Percentiles rank a stretch among this genome's conserved stretches.
These are phyloP conservation scores for Hemisphaericaspora subhashii DNA, from an alignment of 1,139 yeast species.

Conservation along the genomic window DNA sequence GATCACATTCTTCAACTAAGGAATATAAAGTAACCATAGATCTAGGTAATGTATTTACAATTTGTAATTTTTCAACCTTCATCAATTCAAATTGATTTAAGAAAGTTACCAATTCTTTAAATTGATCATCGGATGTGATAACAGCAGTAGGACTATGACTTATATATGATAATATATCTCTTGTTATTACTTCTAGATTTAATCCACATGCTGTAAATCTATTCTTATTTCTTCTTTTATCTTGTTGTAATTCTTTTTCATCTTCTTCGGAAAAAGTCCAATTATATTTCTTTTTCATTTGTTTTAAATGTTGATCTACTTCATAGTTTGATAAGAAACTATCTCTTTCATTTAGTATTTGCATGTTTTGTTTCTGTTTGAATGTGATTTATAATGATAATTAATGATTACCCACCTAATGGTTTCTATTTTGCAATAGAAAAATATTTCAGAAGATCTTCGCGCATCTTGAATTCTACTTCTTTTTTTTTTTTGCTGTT, in stretches of 20 bases:
- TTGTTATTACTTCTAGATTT: constrained; percentile 65
- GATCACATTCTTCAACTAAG: constrained; percentile 89
- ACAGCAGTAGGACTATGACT: constrained; percentile 43
- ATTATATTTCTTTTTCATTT: constrained; percentile 46
- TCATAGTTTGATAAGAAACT: constrained; percentile 72
- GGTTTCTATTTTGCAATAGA: too few relatives aligned
- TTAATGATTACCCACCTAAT: too few relatives aligned
- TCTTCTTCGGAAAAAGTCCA: constrained; percentile 47
- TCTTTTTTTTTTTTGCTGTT: too few relatives aligned
- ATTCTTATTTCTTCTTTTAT: constrained; percentile 34
- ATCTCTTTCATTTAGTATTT: constrained; percentile 51
- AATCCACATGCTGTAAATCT: constrained; percentile 46
- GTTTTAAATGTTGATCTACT: constrained; percentile 60
- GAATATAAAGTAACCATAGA: constrained; percentile 77
- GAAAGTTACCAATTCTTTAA: constrained; percentile 51
- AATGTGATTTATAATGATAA: background rate
- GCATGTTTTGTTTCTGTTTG: constrained; percentile 23
- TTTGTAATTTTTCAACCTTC: constrained; percentile 82
- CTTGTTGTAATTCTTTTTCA: constrained; percentile 26
- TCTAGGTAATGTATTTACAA: constrained; percentile 76
- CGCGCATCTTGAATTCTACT: too few relatives aligned
- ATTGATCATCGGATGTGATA: constrained; percentile 45
- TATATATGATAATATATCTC: constrained; percentile 57
- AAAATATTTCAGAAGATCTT: too few relatives aligned
- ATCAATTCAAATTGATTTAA: constrained; percentile 62